These are phyloP conservation scores for Theobroma cacao DNA, from an alignment of 345 rosid species.

Conservation along the genomic window DNA sequence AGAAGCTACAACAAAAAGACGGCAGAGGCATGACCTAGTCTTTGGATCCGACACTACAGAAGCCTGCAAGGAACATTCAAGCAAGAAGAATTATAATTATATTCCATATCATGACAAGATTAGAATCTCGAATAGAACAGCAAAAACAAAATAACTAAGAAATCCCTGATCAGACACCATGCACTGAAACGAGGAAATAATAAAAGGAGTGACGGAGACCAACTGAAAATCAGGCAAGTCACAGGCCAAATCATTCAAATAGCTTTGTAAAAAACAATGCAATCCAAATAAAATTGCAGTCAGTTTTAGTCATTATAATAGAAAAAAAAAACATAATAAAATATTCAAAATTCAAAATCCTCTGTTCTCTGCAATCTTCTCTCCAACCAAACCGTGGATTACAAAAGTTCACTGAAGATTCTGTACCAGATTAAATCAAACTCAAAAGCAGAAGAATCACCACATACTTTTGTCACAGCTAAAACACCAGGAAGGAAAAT, in stretches of 20 bases:
- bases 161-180: background rate
- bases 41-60: slow-evolving; percentile 38
- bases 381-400: background rate
- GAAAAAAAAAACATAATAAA: background rate
- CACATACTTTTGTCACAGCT: background rate
- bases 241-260: background rate
- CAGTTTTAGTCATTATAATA: background rate
- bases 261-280: background rate
- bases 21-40: slow-evolving; percentile 57
- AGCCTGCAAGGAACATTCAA: slow-evolving; percentile 30
- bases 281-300: background rate
- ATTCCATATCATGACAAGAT: background rate
- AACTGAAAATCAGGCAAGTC: background rate
- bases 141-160: background rate
- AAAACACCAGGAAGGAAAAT: background rate
- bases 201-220: background rate
- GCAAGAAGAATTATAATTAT: background rate
- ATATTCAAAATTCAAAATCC: background rate
- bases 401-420: background rate
- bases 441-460: background rate
- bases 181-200: background rate
- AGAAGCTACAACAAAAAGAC: slow-evolving; percentile 40
- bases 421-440: background rate
- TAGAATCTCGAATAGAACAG: background rate
- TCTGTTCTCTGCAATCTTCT: background rate